A percentile compares a stretch with the other conserved stretches of the same genome.
Conservation (phyloP, 2,329 filamentous ascomycete genomes). For the Cladobotryum protrusum region DNA sequence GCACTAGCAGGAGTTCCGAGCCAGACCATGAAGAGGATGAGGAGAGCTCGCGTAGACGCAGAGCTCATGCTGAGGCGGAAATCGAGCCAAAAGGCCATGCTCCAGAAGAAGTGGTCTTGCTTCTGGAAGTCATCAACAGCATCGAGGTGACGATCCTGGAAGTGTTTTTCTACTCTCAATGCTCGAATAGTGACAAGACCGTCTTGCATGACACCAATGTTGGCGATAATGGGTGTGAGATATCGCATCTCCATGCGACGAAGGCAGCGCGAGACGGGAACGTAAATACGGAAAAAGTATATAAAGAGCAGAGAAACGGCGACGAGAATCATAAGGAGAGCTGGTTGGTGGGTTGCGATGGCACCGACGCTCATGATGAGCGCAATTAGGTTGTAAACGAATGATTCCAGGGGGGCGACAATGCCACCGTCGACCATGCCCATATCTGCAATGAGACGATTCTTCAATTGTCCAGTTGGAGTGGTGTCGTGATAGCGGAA, state of each 20-base stretch:
- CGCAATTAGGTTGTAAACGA: conserved; percentile 63
- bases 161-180: conserved; percentile 70
- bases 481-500: conserved; percentile 92
- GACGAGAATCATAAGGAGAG: conserved; percentile 68
- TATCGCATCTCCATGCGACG: conserved; percentile 85
- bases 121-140: conserved; percentile 87
- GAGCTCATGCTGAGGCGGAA: conserved; percentile 62
- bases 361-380: conserved; percentile 69
- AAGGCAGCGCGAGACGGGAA: conserved; percentile 77
- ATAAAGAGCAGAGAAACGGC: conserved; percentile 63
- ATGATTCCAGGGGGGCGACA: conserved; percentile 63
- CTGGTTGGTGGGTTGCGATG: conserved; percentile 71
- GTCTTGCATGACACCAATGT: conserved; percentile 82
- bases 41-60: conserved; percentile 63
- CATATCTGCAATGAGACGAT: conserved; percentile 84
- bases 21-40: conserved; percentile 70
- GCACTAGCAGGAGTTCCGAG: conserved; percentile 70
- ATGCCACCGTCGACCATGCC: conserved; percentile 86
- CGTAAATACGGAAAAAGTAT: conserved; percentile 66
- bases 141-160: conserved; percentile 71
- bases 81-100: conserved; percentile 76
- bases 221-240: conserved; percentile 80
- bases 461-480: conserved; percentile 85
- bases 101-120: conserved; percentile 96
- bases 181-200: conserved; percentile 82